phyloP scores from a whole-genome alignment of 2,329 filamentous ascomycete species.

The Clonostachys byssicola region DNA sequence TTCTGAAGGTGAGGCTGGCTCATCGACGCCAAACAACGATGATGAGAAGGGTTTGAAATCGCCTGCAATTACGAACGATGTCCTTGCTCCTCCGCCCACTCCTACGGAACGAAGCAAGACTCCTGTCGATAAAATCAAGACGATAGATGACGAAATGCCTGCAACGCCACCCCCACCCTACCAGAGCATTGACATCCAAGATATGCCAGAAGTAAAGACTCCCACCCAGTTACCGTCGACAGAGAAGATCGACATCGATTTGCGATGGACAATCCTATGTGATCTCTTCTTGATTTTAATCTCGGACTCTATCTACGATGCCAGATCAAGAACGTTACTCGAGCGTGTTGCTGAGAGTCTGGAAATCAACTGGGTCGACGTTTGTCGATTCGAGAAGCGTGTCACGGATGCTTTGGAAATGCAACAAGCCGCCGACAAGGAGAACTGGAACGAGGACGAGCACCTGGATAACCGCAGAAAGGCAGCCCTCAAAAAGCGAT shows the following conservation, averaged over 20 bases:
- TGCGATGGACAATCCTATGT: slow-evolving; percentile 95
- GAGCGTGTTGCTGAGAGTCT: slow-evolving; percentile 79
- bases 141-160: slow-evolving; percentile 32
- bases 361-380: slow-evolving; percentile 84
- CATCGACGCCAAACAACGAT: not conserved
- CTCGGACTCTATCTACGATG: slow-evolving; percentile 90
- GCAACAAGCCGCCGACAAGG: slow-evolving; percentile 90
- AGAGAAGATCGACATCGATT: slow-evolving; percentile 87
- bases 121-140: too few species aligned
- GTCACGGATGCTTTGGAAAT: slow-evolving; percentile 96
- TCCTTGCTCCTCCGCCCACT: not conserved
- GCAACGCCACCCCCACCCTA: slow-evolving; percentile 56
- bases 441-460: slow-evolving; percentile 96
- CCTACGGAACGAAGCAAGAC: not conserved
- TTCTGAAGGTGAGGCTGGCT: not conserved
- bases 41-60: not conserved
- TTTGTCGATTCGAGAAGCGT: slow-evolving; percentile 93
- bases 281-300: slow-evolving; percentile 95
- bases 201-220: slow-evolving; percentile 74
- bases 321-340: slow-evolving; percentile 78
- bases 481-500: slow-evolving; percentile 73
- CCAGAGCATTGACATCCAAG: slow-evolving; percentile 60
- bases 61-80: not conserved
- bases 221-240: slow-evolving; percentile 79
- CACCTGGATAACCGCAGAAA: slow-evolving; percentile 87